Evolutionary conservation across 805 yeast genomes (phyloP), one percentile per base, ranked within the genome.

Genomic region (Pichia kluyveri): DNA sequence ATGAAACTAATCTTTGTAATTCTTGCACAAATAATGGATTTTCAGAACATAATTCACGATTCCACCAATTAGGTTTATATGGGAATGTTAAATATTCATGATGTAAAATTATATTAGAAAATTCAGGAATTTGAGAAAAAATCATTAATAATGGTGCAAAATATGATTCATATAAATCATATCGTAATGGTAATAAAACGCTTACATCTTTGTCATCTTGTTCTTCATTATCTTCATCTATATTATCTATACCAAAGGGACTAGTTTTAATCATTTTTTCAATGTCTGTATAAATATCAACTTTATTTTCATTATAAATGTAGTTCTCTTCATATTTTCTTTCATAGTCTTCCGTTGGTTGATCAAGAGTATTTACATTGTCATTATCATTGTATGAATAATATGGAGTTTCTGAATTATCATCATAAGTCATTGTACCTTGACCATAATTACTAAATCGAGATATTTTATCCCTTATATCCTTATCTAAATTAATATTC

Each of bases 91-190:
- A 51, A 48, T 63, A 68, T n/a, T 60, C 56, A 37, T 61, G 66
- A 1, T 55, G 51, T 44, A 67, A 56, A 2, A 73, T 51, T 0
- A 57, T 46, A 38, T 61, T 60, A 15, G 66, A 60, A 34, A 74
- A 64, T 6, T 48, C 47, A 1, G 71, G 64, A 9, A 70, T 58
- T 42, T 67, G 63, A n/a, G 68, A 64, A 8, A 75, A 52, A 7
- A 71, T 61, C 56, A 63, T 64, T 30, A 75, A 49, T 17, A 75
- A 40, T 1, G 78, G 71, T 4, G 71, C 70, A 54, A 72, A 58
- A 51, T 69, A 68, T 19, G 69, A 66, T 51, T 71, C 76, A 38
- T 66, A 54, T 6, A 59, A 49, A 3, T 61, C 68, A 9, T 60
- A 51, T 26, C 57, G 54, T 8, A 56, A 51, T 1, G 76, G 74